A percentile compares a stretch with the other conserved stretches of the same genome.
These are phyloP conservation scores for Panaeolus cyanescens DNA, from an alignment of 768 basidiomycete genomes.

Conservation along the genomic window DNA sequence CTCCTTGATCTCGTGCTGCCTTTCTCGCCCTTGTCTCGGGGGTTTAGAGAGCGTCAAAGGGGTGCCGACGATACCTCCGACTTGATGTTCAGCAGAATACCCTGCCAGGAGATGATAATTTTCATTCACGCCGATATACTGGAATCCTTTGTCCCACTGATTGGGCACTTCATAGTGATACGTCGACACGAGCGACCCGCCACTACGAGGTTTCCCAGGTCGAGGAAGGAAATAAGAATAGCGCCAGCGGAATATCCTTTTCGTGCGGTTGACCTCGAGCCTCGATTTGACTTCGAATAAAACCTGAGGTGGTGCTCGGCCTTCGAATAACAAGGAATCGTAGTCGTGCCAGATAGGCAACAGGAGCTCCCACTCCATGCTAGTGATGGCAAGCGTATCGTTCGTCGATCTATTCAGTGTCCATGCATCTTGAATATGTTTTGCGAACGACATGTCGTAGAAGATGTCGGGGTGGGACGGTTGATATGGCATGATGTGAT, in stretches of 20 bases:
- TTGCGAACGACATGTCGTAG: neutral
- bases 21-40: neutral
- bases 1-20: neutral
- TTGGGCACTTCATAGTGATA: constrained; percentile 1
- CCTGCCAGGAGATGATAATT: constrained; percentile 1
- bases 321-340: neutral
- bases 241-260: neutral
- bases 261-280: neutral
- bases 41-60: neutral
- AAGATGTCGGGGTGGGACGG: neutral
- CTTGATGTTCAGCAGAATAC: neutral
- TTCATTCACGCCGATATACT: neutral
- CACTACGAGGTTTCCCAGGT: neutral
- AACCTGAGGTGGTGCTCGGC: neutral
- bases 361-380: neutral
- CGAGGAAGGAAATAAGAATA: neutral
- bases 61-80: neutral
- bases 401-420: neutral
- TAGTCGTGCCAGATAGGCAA: neutral
- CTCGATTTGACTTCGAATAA: neutral
- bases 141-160: neutral
- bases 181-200: neutral
- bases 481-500: neutral
- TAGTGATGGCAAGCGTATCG: neutral
- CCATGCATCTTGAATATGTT: neutral